Percentiles rank a stretch among this genome's conserved stretches.
These are phyloP conservation scores for Micractinium sp. DNA, from an alignment of 139 green algal genomes.

Conservation along the genomic window DNA sequence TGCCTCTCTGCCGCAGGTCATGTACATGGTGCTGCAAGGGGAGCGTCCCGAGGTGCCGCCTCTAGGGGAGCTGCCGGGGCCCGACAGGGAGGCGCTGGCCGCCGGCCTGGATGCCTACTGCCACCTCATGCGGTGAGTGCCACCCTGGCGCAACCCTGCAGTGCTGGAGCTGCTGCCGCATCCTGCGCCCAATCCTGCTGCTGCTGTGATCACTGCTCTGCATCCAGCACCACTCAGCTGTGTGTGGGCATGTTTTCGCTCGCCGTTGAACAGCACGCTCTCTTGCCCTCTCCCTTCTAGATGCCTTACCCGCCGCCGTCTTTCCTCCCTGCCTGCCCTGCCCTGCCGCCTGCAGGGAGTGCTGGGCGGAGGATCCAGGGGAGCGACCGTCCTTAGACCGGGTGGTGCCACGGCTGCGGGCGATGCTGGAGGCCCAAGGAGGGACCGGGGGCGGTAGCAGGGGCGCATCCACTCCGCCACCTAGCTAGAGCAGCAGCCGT, in stretches of 20 bases:
- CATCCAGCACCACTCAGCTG: background rate
- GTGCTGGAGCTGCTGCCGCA: too few relatives aligned
- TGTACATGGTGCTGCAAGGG: background rate
- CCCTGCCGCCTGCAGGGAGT: background rate
- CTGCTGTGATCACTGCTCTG: too few relatives aligned
- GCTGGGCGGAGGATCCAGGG: background rate
- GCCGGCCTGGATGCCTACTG: background rate
- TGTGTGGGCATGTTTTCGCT: background rate
- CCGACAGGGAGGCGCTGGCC: background rate
- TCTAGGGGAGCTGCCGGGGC: background rate
- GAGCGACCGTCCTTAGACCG: background rate
- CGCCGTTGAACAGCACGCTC: too few relatives aligned
- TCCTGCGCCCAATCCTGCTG: too few relatives aligned
- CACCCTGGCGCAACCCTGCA: too few relatives aligned
- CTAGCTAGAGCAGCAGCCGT: too few relatives aligned
- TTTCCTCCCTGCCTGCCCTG: too few relatives aligned
- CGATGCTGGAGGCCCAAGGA: too few relatives aligned
- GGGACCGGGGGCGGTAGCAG: too few relatives aligned
- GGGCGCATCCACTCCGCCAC: too few relatives aligned
- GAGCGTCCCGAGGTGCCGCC: background rate
- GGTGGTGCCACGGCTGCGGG: background rate
- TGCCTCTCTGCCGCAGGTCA: background rate
- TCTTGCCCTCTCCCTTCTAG: too few relatives aligned
- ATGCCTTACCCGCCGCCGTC: background rate
- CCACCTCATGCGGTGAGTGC: background rate